These are phyloP conservation scores for Ogataea degrootiae DNA, from an alignment of 805 yeast genomes.

Conservation along the genomic window DNA sequence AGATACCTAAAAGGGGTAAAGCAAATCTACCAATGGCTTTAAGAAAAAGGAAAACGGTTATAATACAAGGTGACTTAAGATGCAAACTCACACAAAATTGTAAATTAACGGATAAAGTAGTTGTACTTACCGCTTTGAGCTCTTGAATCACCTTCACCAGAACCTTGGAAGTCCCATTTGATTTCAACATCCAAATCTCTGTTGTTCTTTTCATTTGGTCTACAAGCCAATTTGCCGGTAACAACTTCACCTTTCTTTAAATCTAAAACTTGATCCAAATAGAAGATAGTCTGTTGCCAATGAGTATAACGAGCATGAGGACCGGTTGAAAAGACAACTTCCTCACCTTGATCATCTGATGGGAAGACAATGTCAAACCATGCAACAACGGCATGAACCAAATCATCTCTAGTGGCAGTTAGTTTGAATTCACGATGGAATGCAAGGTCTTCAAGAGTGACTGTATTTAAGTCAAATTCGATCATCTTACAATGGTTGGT, in stretches of 20 bases:
- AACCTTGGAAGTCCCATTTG: constrained; percentile 47
- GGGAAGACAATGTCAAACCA: constrained; percentile 97
- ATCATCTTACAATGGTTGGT: constrained; percentile 70
- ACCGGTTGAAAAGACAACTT: constrained; percentile 83
- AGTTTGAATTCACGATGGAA: constrained; percentile 68
- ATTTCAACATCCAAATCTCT: constrained; percentile 86
- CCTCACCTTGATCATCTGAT: constrained; percentile 44
- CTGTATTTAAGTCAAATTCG: constrained; percentile 87
- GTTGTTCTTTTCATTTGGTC: constrained; percentile 75
- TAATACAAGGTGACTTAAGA: too few species aligned
- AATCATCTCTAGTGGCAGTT: constrained; percentile 71
- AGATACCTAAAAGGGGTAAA: neutral
- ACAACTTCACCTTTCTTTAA: constrained; percentile 72
- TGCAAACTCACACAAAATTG: neutral
- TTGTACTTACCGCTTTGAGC: constrained; percentile 54
- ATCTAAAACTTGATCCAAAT: constrained; percentile 75
- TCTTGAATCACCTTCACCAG: constrained; percentile 37
- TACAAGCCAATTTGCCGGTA: constrained; percentile 64
- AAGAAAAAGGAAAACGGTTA: neutral
- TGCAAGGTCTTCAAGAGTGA: constrained; percentile 73
- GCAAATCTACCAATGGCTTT: neutral
- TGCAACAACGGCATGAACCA: constrained; percentile 81
- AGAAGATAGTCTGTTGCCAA: constrained; percentile 98
- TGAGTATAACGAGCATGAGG: constrained; percentile 93
- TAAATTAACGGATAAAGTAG: constrained; percentile 62